Evolutionary conservation across 2,329 filamentous ascomycete species (phyloP).

Genomic region (Ophiocordyceps australis): DNA sequence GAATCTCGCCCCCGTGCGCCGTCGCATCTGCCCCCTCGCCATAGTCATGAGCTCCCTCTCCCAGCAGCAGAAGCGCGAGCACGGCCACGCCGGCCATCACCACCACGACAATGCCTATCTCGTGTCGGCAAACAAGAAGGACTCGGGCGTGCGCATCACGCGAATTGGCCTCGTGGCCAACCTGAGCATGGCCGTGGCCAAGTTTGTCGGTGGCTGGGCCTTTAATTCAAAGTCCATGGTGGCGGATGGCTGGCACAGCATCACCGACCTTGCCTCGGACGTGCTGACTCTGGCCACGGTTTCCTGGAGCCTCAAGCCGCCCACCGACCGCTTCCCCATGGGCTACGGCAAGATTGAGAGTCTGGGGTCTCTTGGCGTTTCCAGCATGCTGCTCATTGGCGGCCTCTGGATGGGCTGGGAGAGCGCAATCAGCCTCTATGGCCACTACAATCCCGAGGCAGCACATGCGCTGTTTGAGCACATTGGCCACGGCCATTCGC

Average conservation of each 20-base stretch:
- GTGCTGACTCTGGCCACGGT: constrained; percentile 88
- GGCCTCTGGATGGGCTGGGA: constrained; percentile 85
- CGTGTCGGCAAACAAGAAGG: constrained; percentile 69
- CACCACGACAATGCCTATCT: constrained; percentile 85
- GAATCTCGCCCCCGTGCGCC: constrained; percentile 6
- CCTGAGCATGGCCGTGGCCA: constrained; percentile 82
- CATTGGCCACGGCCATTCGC: constrained; percentile 43
- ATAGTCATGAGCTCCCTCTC: constrained; percentile 11
- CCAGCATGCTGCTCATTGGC: constrained; percentile 72
- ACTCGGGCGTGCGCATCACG: constrained; percentile 45
- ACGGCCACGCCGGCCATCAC: constrained; percentile 41
- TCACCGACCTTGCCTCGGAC: constrained; percentile 90
- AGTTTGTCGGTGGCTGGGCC: constrained; percentile 78
- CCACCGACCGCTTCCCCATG: constrained; percentile 66
- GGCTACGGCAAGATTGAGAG: constrained; percentile 98
- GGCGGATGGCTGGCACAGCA: constrained; percentile 87
- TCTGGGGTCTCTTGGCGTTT: constrained; percentile 81
- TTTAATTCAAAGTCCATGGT: constrained; percentile 92
- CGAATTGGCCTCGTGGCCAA: constrained; percentile 56
- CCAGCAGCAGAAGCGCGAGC: constrained; percentile 14
- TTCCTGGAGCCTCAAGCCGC: constrained; percentile 76
- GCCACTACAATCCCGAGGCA: constrained; percentile 55
- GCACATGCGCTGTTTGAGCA: constrained; percentile 45
- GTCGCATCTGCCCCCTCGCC: constrained; percentile 6
- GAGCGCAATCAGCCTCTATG: constrained; percentile 47